These are phyloP conservation scores for Knoxia roxburghii DNA, from an alignment of 257 asterid genomes.

Conservation along the genomic window DNA sequence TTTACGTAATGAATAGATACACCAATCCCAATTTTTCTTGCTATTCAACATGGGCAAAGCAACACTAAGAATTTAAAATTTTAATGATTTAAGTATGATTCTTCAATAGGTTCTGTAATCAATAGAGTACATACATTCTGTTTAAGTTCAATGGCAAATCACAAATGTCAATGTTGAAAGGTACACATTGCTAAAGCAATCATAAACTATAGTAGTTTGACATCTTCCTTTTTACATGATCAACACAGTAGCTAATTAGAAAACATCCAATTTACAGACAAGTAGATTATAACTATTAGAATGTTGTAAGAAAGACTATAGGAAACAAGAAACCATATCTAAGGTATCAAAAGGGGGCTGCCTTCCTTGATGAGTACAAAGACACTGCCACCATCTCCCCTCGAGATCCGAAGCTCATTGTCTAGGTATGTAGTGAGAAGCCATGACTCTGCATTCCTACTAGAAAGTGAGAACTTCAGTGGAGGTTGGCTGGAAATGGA, in stretches of 20 bases:
- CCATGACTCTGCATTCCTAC: constrained; percentile 67
- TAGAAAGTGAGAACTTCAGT: constrained; percentile 58
- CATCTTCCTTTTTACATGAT: not conserved
- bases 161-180: not conserved
- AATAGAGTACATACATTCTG: not conserved
- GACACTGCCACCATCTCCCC: constrained; percentile 83
- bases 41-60: not conserved
- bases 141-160: not conserved
- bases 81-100: too few relatives aligned
- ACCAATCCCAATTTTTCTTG: not conserved
- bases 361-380: constrained; percentile 81
- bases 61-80: too few relatives aligned
- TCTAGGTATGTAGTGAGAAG: constrained; percentile 89
- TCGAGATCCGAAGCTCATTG: constrained; percentile 70
- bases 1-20: not conserved
- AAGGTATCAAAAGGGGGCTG: constrained; percentile 50
- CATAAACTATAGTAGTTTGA: not conserved
- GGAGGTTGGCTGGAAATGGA: constrained; percentile 79
- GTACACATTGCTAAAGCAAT: not conserved
- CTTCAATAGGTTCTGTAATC: too few relatives aligned
- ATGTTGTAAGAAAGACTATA: not conserved
- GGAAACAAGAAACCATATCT: constrained; percentile 5
- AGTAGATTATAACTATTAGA: not conserved
- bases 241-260: not conserved
- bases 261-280: not conserved